These are phyloP conservation scores for Candida germanica DNA, from an alignment of 805 yeast genomes.

Conservation along the genomic window DNA sequence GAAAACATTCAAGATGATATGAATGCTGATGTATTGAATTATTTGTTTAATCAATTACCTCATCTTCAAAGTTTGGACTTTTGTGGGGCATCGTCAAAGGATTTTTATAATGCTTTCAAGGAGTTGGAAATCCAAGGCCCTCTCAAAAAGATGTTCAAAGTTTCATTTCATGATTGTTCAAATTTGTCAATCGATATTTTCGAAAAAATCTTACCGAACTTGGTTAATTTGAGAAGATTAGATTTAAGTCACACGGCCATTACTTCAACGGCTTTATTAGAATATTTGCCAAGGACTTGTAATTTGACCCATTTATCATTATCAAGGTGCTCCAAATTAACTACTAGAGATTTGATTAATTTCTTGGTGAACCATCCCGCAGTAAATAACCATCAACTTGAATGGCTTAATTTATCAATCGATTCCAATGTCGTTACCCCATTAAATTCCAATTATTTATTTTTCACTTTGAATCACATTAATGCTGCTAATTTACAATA, in stretches of 20 bases:
- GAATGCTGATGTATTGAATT: constrained; percentile 53
- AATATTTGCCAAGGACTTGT: constrained; percentile 51
- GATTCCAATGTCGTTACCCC: constrained; percentile 63
- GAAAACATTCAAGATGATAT: constrained; percentile 86
- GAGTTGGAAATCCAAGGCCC: constrained; percentile 31
- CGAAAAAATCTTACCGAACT: constrained; percentile 53
- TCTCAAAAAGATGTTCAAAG: constrained; percentile 29
- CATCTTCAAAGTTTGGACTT: constrained; percentile 73
- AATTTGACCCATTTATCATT: constrained; percentile 73
- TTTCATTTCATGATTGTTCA: constrained; percentile 88
- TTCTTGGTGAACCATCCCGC: constrained; percentile 74
- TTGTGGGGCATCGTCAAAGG: constrained; percentile 77
- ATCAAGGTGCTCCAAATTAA: constrained; percentile 53
- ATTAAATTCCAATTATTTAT: constrained; percentile 48
- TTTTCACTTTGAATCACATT: constrained; percentile 41
- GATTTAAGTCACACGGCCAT: constrained; percentile 83
- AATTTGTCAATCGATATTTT: constrained; percentile 62
- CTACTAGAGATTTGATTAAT: constrained; percentile 67
- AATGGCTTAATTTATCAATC: constrained; percentile 66
- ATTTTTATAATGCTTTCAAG: constrained; percentile 59
- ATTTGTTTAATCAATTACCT: constrained; percentile 52
- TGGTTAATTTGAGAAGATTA: constrained; percentile 56
- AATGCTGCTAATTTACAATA: constrained; percentile 45
- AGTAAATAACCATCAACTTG: constrained; percentile 42
- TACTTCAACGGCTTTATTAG: constrained; percentile 55